phyloP scores from a whole-genome alignment of 2,329 filamentous ascomycete species.

The Triangularia verruculosa region DNA sequence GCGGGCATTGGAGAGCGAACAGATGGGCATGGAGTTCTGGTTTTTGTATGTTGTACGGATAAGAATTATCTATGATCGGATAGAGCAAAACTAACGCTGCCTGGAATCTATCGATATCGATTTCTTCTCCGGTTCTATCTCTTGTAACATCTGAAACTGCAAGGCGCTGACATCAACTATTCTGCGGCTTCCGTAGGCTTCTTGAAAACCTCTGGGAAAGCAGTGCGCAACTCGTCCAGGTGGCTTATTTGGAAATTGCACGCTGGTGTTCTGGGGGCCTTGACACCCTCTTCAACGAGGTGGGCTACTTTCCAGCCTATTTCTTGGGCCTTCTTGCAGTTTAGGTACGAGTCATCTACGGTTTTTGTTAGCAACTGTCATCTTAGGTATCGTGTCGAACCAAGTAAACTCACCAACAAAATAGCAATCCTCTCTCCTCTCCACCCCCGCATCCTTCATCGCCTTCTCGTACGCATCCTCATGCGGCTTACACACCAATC shows the following conservation, averaged over 20 bases:
- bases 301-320: slow-evolving; percentile 87
- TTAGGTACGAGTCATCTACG: slow-evolving; percentile 84
- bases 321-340: slow-evolving; percentile 72
- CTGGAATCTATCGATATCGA: background rate
- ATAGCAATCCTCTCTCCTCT: slow-evolving; percentile 70
- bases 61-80: no score
- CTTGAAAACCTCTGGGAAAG: slow-evolving; percentile 88
- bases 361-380: background rate
- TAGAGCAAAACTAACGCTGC: background rate
- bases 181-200: background rate
- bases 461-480: slow-evolving; percentile 82
- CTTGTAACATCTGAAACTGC: background rate
- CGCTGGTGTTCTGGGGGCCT: slow-evolving; percentile 60
- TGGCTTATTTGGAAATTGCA: slow-evolving; percentile 72
- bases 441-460: slow-evolving; percentile 77
- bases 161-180: background rate
- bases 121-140: background rate
- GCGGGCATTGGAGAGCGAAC: no score
- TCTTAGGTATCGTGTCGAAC: background rate
- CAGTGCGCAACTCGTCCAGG: slow-evolving; percentile 68
- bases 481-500: slow-evolving; percentile 83
- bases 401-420: slow-evolving; percentile 74
- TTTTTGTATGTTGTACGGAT: no score
- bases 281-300: slow-evolving; percentile 73
- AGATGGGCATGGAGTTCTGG: background rate